phyloP scores from a whole-genome alignment of 2,329 filamentous ascomycete species.

The Drechslerella stenobrocha region DNA sequence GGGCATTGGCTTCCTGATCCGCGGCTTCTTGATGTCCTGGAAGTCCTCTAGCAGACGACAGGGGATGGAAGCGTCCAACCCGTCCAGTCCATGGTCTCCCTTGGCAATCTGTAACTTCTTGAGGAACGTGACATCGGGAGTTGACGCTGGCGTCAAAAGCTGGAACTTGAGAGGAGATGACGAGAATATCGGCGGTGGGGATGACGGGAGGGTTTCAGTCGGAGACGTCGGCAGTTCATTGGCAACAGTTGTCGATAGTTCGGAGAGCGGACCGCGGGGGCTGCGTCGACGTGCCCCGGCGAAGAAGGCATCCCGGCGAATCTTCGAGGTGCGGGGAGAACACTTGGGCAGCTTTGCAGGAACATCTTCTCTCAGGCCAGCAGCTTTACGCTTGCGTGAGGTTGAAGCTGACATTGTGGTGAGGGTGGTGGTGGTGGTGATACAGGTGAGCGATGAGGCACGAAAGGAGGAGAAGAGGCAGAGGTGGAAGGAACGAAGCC shows the following conservation, averaged over 20 bases:
- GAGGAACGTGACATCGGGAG: conserved; percentile 44
- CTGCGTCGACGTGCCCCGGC: conserved; percentile 30
- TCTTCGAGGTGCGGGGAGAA: conserved; percentile 41
- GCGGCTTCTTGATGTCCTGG: conserved; percentile 35
- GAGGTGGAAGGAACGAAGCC: conserved; percentile 28
- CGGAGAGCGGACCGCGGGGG: conserved; percentile 25
- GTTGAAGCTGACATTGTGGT: background rate
- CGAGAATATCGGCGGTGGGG: conserved; percentile 33
- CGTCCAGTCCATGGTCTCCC: conserved; percentile 9
- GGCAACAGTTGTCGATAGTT: conserved; percentile 27
- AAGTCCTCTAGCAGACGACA: conserved; percentile 42
- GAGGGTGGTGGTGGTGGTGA: conserved; percentile 1
- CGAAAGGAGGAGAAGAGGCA: conserved; percentile 1
- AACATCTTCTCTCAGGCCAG: conserved; percentile 31
- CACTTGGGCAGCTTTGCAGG: conserved; percentile 43
- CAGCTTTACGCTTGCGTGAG: conserved; percentile 35
- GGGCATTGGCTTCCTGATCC: conserved; percentile 36
- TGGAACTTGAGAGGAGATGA: conserved; percentile 39
- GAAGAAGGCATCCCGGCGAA: conserved; percentile 45
- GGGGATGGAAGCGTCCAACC: conserved; percentile 1
- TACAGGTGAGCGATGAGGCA: background rate
- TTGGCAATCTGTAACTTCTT: conserved; percentile 39
- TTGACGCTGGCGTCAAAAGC: conserved; percentile 36
- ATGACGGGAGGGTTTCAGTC: conserved; percentile 11
- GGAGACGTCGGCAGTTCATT: conserved; percentile 40